Evolutionary conservation across 2,329 filamentous ascomycete species (phyloP).

Genomic region (Bipolaris sorokiniana): DNA sequence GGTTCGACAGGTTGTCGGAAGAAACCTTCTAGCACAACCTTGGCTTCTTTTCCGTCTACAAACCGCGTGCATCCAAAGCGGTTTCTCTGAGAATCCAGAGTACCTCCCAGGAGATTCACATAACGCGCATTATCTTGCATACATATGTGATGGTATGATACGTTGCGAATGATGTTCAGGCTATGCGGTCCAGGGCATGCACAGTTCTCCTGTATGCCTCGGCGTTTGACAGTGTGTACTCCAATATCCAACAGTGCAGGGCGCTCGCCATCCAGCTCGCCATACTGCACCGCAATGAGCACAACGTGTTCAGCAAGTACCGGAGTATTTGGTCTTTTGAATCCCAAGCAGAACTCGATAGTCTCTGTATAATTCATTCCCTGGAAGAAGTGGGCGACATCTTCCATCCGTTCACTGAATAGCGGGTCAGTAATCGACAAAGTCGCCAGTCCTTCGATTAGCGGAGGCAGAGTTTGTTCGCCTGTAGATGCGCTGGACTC

Average conservation of each 20-base stretch:
- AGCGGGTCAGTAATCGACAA: neutral
- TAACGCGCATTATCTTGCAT: neutral
- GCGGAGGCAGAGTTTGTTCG: too few relatives aligned
- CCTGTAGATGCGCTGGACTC: neutral
- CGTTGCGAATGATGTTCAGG: neutral
- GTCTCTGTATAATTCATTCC: neutral
- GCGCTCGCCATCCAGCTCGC: neutral
- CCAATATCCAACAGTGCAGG: neutral
- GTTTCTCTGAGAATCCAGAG: neutral
- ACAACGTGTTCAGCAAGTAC: neutral
- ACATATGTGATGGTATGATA: neutral
- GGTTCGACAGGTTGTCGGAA: neutral
- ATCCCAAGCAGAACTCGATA: conserved; percentile 7
- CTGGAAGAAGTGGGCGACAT: neutral
- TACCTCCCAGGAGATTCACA: neutral
- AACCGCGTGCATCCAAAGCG: neutral
- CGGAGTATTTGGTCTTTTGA: neutral
- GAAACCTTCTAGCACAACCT: neutral
- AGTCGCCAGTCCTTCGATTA: too few relatives aligned
- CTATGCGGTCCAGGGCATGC: neutral
- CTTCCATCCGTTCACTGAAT: neutral
- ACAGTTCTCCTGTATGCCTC: neutral
- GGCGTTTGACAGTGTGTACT: neutral
- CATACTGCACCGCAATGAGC: neutral
- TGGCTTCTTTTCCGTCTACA: neutral